Conservation (phyloP, 306 rosid species). For the Ormosia semicastrata region DNA sequence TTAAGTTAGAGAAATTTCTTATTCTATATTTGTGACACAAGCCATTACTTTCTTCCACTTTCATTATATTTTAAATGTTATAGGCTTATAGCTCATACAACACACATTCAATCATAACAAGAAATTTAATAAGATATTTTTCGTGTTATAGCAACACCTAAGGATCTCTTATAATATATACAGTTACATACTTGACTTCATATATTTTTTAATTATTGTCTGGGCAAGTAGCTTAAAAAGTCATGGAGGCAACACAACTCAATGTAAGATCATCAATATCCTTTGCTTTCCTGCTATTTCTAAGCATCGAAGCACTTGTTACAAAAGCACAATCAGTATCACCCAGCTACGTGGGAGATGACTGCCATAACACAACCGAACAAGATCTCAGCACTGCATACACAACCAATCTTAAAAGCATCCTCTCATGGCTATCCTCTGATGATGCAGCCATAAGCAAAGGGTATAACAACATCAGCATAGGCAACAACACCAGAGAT, state of each 20-base stretch:
- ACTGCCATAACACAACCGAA: neutral
- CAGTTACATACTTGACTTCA: neutral
- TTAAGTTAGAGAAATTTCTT: too few relatives aligned
- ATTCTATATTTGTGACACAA: too few relatives aligned
- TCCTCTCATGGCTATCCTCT: neutral
- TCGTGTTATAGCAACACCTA: too few relatives aligned
- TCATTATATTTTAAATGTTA: too few relatives aligned
- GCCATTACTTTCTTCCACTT: too few relatives aligned
- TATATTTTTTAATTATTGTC: neutral
- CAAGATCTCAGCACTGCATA: neutral
- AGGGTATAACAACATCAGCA: neutral
- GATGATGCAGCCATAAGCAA: neutral
- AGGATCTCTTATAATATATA: neutral
- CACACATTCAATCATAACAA: too few relatives aligned
- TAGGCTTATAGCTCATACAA: too few relatives aligned
- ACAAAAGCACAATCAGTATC: neutral
- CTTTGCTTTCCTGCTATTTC: neutral
- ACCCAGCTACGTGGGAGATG: neutral
- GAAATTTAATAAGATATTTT: too few relatives aligned
- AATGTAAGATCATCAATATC: neutral
- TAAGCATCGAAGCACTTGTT: too few relatives aligned
- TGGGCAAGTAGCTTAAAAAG: neutral
- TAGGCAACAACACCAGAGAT: neutral
- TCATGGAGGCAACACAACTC: neutral
- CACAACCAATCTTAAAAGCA: neutral